Conservation (phyloP, 306 rosid genomes). For the Malus sylvestris region DNA sequence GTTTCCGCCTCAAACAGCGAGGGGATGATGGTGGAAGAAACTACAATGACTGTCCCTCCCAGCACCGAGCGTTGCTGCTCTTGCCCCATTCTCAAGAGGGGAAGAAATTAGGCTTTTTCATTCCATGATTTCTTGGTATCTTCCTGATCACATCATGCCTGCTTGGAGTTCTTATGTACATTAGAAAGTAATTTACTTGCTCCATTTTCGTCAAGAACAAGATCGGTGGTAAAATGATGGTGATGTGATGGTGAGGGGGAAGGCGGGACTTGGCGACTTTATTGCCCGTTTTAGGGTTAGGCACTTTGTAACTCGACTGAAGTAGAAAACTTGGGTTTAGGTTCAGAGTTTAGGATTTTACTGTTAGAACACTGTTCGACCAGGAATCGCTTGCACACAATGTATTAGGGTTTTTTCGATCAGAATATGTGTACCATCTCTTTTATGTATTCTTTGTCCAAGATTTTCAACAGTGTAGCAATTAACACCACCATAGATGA, state of each 20-base stretch:
- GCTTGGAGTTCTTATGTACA: constrained; percentile 30
- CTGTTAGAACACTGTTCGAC: background rate
- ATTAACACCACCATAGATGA: constrained; percentile 10
- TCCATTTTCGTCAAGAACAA: constrained; percentile 11
- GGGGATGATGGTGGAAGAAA: constrained; percentile 28
- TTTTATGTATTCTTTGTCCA: background rate
- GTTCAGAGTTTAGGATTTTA: constrained; percentile 14
- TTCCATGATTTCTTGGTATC: background rate
- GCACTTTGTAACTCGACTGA: constrained; percentile 25
- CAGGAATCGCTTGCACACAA: constrained; percentile 5
- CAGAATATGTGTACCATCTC: background rate
- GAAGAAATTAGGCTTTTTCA: constrained; percentile 7
- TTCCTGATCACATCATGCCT: constrained; percentile 1
- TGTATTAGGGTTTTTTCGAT: background rate
- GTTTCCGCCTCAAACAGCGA: constrained; percentile 24
- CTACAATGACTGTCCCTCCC: constrained; percentile 6
- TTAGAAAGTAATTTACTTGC: constrained; percentile 19
- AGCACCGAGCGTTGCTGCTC: constrained; percentile 12
- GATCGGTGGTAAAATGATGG: constrained; percentile 7
- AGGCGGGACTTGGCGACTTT: constrained; percentile 1
- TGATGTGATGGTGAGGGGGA: constrained; percentile 13
- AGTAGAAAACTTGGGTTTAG: constrained; percentile 13
- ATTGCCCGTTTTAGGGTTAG: constrained; percentile 11
- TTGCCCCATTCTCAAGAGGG: constrained; percentile 1
- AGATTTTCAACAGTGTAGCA: constrained; percentile 11